Evolutionary conservation across 371 early-diverging fungal species (phyloP), one percentile per base, ranked within the genome.

Genomic region (Rhizopus delemar): DNA sequence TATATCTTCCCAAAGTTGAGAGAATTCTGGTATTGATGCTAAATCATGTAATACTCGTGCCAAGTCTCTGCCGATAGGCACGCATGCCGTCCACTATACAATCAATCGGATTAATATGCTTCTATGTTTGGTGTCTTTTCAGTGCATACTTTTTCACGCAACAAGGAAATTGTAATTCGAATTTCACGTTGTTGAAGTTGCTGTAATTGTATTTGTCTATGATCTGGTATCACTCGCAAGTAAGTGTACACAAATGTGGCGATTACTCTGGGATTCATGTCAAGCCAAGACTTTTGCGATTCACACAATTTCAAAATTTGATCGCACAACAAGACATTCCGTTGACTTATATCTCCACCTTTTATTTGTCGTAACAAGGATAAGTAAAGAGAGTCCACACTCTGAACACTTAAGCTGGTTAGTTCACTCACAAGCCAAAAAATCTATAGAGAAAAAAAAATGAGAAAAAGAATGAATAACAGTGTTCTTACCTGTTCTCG

Each of bases 41-140:
- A 86, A 81, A 45, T 89, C 89, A 65, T 87, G 87, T 41, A 91
- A 68, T n/a, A 84, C 76, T 31, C 91, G 78, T 34, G 90, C 69
- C 2, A 90, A 61, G 62, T 91, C 92, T 34, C 92, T 75, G 0
- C 92, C 92, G 1, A 91, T 77, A 22, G 74, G 66, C 3, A 78
- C 76, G 60, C 91, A 91, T 35, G 80, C 81, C 29, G 74, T 46
- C 70, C 86, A 87, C 73, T 77, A 49, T n/a, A 48, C 22, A 22
- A 22, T 35, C 5, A 31, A 46, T 31, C 12, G n/a, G 35, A 13
- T 49, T 7, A 50, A 34, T 9, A 51, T 11, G 35, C 41, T 29
- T 43, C 28, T n/a, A 43, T 29, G 8, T n/a, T 28, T 15, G 34
- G 4, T 35, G 38, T 6, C 33, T 52, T 6, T 46, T 16, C 5